These are phyloP conservation scores for Amauroascus verrucosus DNA, from an alignment of 2,329 filamentous ascomycete genomes.

Conservation along the genomic window DNA sequence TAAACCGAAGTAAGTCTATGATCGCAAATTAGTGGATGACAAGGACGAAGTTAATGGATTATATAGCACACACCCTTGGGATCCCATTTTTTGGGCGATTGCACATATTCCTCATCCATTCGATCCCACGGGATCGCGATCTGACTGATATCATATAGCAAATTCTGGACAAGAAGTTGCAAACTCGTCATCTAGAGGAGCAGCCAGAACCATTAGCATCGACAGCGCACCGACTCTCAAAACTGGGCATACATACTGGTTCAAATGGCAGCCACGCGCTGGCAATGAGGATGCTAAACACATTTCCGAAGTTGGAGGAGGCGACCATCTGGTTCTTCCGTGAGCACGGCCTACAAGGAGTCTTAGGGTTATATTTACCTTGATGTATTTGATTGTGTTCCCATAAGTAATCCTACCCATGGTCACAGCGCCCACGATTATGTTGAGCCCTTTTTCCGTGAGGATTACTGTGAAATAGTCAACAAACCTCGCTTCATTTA, in stretches of 20 bases:
- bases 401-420: conserved; percentile 3
- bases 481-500: neutral
- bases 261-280: conserved; percentile 5
- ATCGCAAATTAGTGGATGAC: neutral
- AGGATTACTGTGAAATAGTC: neutral
- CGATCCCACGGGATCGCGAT: conserved; percentile 4
- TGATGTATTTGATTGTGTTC: conserved; percentile 5
- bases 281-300: conserved; percentile 3
- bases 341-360: neutral
- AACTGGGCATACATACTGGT: neutral
- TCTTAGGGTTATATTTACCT: neutral
- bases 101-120: conserved; percentile 3
- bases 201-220: neutral
- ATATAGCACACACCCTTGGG: neutral
- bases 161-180: conserved; percentile 2
- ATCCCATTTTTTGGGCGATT: conserved; percentile 2
- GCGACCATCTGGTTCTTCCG: neutral
- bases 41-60: no score
- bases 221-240: no score
- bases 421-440: neutral
- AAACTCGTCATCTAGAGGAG: conserved; percentile 1
- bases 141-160: conserved; percentile 5
- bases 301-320: conserved; percentile 2
- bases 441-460: conserved; percentile 2
- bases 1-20: neutral